Evolutionary conservation across 2,329 filamentous ascomycete genomes (phyloP), one percentile per base, ranked within the genome.

Genomic region (Lojkania enalia): DNA sequence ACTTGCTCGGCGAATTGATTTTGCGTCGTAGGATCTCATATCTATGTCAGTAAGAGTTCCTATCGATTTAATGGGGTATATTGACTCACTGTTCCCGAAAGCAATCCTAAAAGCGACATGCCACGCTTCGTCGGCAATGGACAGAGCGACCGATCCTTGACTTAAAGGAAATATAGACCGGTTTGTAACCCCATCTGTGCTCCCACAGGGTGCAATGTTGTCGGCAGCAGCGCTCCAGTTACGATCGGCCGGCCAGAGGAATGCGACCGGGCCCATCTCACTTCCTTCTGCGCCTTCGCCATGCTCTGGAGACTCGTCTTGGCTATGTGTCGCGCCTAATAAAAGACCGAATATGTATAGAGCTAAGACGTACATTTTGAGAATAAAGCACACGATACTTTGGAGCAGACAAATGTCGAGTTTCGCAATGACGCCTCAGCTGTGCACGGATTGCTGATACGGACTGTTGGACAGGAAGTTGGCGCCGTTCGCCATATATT

Each of bases 231-330:
- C 77, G 38, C 71, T 71, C 80, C 81, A 85, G 30, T 71, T 67
- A 39, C 81, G 72, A 62, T 84, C 80, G 12, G 71, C 59, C 3
- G 81, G 82, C 81, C 81, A 85, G 64, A 84, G 70, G 59, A 85
- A 82, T 7, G 77, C 79, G 15, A 80, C 79, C 5, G 80, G 80
- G 9, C 80, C 81, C 76, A 80, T 80, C 6, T 25, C 42, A 4
- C 20, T 45, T n/a, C 61, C 63, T 32, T 61, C 58, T 31, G 51
- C 60, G n/a, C 54, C 58, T n/a, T 54, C 51, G 20, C 61, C 60
- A 52, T 64, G 60, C 16, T 49, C n/a, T n/a, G n/a, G n/a, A n/a
- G n/a, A n/a, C n/a, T n/a, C n/a, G n/a, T n/a, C n/a, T n/a, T n/a
- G n/a, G n/a, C n/a, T n/a, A n/a, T n/a, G n/a, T n/a, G n/a, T n/a